Evolutionary conservation across 129 eudicot species (phyloP).

Genomic region (Saussurea involucrata): DNA sequence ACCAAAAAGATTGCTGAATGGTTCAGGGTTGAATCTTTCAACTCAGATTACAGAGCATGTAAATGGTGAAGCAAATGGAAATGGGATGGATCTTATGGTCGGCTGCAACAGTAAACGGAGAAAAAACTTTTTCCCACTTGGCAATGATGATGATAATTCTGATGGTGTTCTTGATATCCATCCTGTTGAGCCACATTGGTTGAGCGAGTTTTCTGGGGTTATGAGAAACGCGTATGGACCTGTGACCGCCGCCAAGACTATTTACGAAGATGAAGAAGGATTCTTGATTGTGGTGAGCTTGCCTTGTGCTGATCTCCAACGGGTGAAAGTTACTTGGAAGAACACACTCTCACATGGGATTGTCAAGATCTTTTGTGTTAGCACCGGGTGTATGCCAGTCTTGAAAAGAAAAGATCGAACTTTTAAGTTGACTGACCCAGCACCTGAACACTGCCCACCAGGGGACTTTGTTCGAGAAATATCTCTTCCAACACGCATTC

Average conservation of each 20-base stretch:
- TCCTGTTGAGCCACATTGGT: conserved; percentile 64
- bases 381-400: conserved; percentile 60
- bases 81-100: conserved; percentile 48
- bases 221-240: conserved; percentile 76
- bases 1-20: conserved; percentile 51
- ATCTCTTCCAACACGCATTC: conserved; percentile 67
- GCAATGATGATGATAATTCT: conserved; percentile 51
- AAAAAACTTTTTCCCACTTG: conserved; percentile 47
- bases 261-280: conserved; percentile 74
- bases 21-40: conserved; percentile 61
- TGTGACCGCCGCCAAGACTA: conserved; percentile 73
- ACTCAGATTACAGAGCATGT: conserved; percentile 43
- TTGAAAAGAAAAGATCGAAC: conserved; percentile 65
- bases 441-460: conserved; percentile 87
- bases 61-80: conserved; percentile 35
- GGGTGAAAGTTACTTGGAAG: conserved; percentile 73
- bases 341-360: conserved; percentile 64
- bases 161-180: conserved; percentile 48
- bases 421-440: conserved; percentile 68
- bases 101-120: conserved; percentile 47
- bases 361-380: conserved; percentile 71
- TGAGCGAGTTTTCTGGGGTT: conserved; percentile 64
- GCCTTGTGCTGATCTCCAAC: conserved; percentile 65
- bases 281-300: conserved; percentile 71
- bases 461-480: conserved; percentile 78